Conservation (phyloP, 768 basidiomycete species). For the Lepiota brunneoincarnata region DNA sequence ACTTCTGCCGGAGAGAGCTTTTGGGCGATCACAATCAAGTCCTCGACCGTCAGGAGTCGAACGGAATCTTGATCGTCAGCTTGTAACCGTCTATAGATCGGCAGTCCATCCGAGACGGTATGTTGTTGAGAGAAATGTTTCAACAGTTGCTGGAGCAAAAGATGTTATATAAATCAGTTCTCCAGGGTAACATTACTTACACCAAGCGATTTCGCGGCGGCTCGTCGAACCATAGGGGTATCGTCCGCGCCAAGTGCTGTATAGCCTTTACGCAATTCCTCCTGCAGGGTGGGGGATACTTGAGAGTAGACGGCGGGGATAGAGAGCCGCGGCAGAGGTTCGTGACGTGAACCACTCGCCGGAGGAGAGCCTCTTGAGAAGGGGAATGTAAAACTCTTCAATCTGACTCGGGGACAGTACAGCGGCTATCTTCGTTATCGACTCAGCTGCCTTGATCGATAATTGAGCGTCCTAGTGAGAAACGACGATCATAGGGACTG, state of each 20-base stretch:
- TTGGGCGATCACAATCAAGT: conserved; percentile 89
- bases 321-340: conserved; percentile 93
- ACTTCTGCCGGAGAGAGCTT: conserved; percentile 85
- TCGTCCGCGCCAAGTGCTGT: conserved; percentile 84
- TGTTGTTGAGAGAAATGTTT: conserved; percentile 77
- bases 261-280: conserved; percentile 87
- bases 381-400: conserved; percentile 89
- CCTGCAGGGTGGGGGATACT: conserved; percentile 69
- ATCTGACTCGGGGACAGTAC: conserved; percentile 77
- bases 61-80: conserved; percentile 98
- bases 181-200: conserved; percentile 48
- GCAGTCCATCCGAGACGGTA: conserved; percentile 82
- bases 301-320: conserved; percentile 86
- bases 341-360: conserved; percentile 99
- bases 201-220: conserved; percentile 94
- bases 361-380: conserved; percentile 81
- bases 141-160: conserved; percentile 61
- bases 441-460: conserved; percentile 79
- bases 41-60: conserved; percentile 90
- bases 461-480: conserved; percentile 10
- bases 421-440: conserved; percentile 84
- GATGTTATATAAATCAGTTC: conserved; percentile 10
- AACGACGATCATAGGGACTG: conserved; percentile 9
- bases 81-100: conserved; percentile 91
- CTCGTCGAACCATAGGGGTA: conserved; percentile 97